phyloP scores from a whole-genome alignment of 1,139 yeast species.

The Magnusiomyces fungicola region DNA sequence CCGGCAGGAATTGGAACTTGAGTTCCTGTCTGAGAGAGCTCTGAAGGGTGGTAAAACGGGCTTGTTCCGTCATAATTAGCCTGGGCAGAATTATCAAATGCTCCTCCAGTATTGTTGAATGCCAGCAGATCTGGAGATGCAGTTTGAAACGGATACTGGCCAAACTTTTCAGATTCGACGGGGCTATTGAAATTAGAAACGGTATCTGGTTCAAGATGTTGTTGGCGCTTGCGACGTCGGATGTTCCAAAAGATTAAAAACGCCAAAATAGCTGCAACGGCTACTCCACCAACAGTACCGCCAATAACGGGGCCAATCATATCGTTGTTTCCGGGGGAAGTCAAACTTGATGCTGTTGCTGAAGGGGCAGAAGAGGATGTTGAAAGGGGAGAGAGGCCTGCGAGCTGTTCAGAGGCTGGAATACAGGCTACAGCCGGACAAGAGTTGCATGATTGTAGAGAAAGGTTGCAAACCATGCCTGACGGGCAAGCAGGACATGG shows the following conservation, averaged over 20 bases:
- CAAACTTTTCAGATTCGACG: too few relatives aligned
- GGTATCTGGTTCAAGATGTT: constrained; percentile 3
- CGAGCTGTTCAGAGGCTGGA: constrained; percentile 5
- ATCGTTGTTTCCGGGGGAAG: background rate
- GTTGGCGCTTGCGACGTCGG: constrained; percentile 4
- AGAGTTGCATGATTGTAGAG: constrained; percentile 15
- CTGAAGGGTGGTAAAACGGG: too few relatives aligned
- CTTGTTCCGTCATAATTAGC: too few relatives aligned
- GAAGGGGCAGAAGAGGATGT: constrained; percentile 4
- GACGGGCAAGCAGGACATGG: constrained; percentile 15
- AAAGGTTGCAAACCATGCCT: constrained; percentile 14
- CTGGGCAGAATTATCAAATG: too few relatives aligned
- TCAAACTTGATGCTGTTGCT: background rate
- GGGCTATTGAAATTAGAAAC: constrained; percentile 1
- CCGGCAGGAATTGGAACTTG: too few relatives aligned
- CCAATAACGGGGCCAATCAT: constrained; percentile 15
- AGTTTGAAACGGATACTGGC: too few relatives aligned
- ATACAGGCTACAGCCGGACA: constrained; percentile 15
- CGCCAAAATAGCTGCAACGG: background rate
- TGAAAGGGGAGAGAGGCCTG: background rate
- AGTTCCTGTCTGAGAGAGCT: too few relatives aligned
- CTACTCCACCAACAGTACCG: constrained; percentile 13
- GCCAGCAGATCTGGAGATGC: too few relatives aligned
- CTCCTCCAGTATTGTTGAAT: too few relatives aligned
- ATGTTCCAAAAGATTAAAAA: constrained; percentile 8